These are phyloP conservation scores for Allantophomopsis cytisporea DNA, from an alignment of 2,329 filamentous ascomycete genomes.

Conservation along the genomic window DNA sequence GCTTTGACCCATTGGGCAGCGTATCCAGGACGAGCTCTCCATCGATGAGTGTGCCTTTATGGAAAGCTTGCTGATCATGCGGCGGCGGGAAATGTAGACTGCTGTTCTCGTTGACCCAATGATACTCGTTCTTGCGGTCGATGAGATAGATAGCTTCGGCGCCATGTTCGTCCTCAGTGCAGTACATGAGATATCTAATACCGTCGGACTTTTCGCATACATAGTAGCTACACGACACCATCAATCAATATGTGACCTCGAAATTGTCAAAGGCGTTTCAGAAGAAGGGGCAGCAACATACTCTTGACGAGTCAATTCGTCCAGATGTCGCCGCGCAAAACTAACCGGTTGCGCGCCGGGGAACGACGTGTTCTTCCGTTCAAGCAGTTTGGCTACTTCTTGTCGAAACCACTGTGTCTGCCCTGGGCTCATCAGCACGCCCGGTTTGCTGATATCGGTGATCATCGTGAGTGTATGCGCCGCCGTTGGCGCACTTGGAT, in stretches of 20 bases:
- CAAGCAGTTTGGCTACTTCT: slow-evolving; percentile 66
- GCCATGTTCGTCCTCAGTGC: slow-evolving; percentile 50
- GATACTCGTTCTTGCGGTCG: slow-evolving; percentile 96
- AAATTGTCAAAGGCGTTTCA: too few species aligned
- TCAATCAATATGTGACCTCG: slow-evolving; percentile 2
- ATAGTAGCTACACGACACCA: slow-evolving; percentile 52
- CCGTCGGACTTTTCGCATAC: slow-evolving; percentile 98
- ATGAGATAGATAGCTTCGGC: slow-evolving; percentile 78
- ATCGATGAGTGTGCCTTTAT: slow-evolving; percentile 73
- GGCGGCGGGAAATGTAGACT: slow-evolving; percentile 70
- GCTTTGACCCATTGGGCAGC: slow-evolving; percentile 48
- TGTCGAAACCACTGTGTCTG: slow-evolving; percentile 49
- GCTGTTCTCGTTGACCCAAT: slow-evolving; percentile 47
- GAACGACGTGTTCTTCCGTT: slow-evolving; percentile 54
- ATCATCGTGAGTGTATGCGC: too few species aligned
- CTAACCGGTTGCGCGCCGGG: slow-evolving; percentile 91
- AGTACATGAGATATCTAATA: slow-evolving; percentile 87
- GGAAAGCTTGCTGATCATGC: slow-evolving; percentile 51
- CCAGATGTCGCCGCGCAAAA: slow-evolving; percentile 68
- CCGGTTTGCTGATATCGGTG: too few species aligned
- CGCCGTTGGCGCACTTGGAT: too few species aligned
- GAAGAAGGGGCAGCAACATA: slow-evolving; percentile 21
- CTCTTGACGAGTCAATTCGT: slow-evolving; percentile 72
- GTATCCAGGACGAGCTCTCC: slow-evolving; percentile 86
- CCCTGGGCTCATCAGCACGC: slow-evolving; percentile 47